Evolutionary conservation across 768 basidiomycete species (phyloP).

Genomic region (Mycena albidolilacea): DNA sequence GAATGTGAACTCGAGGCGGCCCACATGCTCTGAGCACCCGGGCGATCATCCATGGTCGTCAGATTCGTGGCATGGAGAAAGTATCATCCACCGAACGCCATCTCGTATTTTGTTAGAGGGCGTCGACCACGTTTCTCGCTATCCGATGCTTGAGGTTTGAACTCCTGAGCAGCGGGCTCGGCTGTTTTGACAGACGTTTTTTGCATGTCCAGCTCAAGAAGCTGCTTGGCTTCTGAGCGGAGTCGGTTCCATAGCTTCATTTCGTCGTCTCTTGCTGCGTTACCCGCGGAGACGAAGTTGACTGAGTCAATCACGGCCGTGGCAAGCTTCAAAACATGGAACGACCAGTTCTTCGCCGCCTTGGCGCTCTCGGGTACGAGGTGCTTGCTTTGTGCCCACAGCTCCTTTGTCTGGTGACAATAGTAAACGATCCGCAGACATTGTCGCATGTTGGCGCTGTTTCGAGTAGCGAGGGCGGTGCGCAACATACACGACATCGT

Average conservation of each 20-base stretch:
- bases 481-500: conserved; percentile 71
- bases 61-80: background rate
- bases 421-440: conserved; percentile 71
- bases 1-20: background rate
- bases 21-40: too few species aligned
- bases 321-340: conserved; percentile 66
- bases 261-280: conserved; percentile 32
- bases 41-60: background rate
- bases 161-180: conserved; percentile 19
- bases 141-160: conserved; percentile 24
- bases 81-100: conserved; percentile 11
- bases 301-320: conserved; percentile 59
- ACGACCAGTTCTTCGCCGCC: conserved; percentile 52
- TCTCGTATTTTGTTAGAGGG: conserved; percentile 31
- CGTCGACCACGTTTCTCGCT: conserved; percentile 11
- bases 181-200: conserved; percentile 1
- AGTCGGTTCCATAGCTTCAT: conserved; percentile 36
- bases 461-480: conserved; percentile 68
- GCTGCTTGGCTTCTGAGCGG: conserved; percentile 32
- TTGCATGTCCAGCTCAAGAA: background rate
- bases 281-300: conserved; percentile 46
- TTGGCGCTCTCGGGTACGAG: conserved; percentile 49
- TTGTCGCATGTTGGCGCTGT: conserved; percentile 69
- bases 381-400: conserved; percentile 41
- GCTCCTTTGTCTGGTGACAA: conserved; percentile 54